Conservation (phyloP, 108 stramenopile species). For the Cyclotella sp. region DNA sequence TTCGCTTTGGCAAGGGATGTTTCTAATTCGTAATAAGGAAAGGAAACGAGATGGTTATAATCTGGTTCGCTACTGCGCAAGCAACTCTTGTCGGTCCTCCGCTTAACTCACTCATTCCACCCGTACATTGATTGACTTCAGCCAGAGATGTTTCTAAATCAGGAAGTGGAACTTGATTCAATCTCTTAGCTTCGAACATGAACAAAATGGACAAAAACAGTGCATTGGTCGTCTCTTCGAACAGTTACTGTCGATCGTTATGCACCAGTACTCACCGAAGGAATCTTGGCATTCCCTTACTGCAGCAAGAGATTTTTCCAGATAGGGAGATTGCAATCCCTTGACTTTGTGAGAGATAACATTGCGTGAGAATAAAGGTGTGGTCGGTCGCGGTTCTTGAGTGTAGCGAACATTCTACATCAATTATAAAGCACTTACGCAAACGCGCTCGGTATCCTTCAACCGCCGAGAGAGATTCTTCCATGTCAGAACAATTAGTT, state of each 20-base stretch:
- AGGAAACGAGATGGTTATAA: too few relatives aligned
- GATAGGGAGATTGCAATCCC: not conserved
- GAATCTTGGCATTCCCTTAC: slow-evolving; percentile 6
- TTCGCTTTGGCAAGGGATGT: not conserved
- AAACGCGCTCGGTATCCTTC: too few relatives aligned
- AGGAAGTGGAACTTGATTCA: not conserved
- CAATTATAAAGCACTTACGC: too few relatives aligned
- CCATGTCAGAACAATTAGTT: too few relatives aligned
- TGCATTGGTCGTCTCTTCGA: not conserved
- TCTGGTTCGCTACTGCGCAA: not conserved
- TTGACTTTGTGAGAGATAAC: not conserved
- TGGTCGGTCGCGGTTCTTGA: too few relatives aligned
- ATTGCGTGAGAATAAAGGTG: not conserved
- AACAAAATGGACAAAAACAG: not conserved
- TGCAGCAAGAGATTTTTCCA: slow-evolving; percentile 2
- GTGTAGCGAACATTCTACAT: too few relatives aligned
- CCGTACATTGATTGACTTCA: not conserved
- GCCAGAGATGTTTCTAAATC: not conserved
- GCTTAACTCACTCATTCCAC: slow-evolving; percentile 7
- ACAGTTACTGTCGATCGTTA: too few relatives aligned
- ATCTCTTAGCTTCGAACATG: slow-evolving; percentile 1
- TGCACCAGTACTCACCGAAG: not conserved
- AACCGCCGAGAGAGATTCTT: too few relatives aligned
- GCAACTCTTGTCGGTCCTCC: not conserved
- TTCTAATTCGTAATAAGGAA: too few relatives aligned